A percentile compares a stretch with the other conserved stretches of the same genome.
These are phyloP conservation scores for Zygotorulaspora sp. DNA, from an alignment of 805 yeast species.

Conservation along the genomic window DNA sequence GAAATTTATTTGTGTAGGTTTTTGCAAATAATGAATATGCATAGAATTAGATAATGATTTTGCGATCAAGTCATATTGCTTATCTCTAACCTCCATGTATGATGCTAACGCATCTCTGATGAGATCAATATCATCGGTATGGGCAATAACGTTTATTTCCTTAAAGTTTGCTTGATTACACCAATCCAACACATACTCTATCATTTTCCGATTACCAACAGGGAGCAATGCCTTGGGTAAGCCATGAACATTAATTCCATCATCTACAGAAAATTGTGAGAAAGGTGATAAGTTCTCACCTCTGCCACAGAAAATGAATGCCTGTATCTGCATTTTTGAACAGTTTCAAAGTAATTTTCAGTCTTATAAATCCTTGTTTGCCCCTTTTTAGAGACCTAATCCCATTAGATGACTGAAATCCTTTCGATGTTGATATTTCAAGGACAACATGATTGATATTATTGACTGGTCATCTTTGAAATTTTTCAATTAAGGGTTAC, in stretches of 20 bases:
- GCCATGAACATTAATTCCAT: constrained; percentile 44
- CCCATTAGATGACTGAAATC: no score
- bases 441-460: no score
- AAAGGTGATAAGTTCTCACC: constrained; percentile 74
- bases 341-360: no score
- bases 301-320: constrained; percentile 82
- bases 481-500: no score
- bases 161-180: constrained; percentile 81
- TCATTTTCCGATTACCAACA: constrained; percentile 83
- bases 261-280: constrained; percentile 39
- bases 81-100: constrained; percentile 42
- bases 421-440: no score
- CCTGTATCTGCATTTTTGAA: constrained; percentile 98
- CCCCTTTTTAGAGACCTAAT: no score
- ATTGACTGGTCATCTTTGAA: no score
- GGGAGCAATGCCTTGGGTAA: constrained; percentile 83
- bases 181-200: constrained; percentile 87
- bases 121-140: constrained; percentile 42
- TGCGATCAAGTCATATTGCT: constrained; percentile 27
- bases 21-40: constrained; percentile 30
- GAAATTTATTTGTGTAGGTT: constrained; percentile 40
- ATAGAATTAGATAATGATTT: constrained; percentile 22
- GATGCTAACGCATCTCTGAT: constrained; percentile 47
- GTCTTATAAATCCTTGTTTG: no score
- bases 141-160: constrained; percentile 59